Evolutionary conservation across 2,329 filamentous ascomycete genomes (phyloP).

Genomic region (Zalaria sp.): DNA sequence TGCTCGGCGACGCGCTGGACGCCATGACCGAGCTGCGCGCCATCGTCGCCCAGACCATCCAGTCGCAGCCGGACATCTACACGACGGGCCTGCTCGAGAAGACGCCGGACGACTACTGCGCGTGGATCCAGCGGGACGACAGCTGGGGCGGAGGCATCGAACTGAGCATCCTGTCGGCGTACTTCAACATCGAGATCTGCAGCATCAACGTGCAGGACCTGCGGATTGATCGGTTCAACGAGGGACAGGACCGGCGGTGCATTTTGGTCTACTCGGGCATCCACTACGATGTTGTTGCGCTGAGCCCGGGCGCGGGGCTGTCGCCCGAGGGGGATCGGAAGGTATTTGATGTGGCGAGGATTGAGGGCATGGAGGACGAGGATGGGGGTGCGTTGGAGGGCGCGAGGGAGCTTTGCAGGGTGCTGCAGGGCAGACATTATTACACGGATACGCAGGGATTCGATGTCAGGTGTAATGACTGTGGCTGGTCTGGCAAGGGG

Average conservation of each 20-base stretch:
- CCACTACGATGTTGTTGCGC: conserved; percentile 81
- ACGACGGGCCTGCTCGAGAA: conserved; percentile 62
- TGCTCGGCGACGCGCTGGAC: conserved; percentile 50
- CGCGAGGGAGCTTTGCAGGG: conserved; percentile 38
- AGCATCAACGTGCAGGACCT: conserved; percentile 65
- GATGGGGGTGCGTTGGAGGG: conserved; percentile 43
- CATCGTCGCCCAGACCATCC: conserved; percentile 67
- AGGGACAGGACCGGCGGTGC: conserved; percentile 53
- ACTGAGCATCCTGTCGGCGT: conserved; percentile 66
- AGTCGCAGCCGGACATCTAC: conserved; percentile 57
- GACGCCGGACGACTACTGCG: conserved; percentile 58
- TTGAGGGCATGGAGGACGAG: conserved; percentile 18
- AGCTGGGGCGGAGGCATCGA: conserved; percentile 91
- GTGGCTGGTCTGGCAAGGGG: conserved; percentile 54
- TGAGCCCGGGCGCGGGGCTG: conserved; percentile 48
- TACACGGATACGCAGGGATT: conserved; percentile 80
- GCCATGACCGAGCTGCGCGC: conserved; percentile 59
- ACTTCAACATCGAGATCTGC: conserved; percentile 76
- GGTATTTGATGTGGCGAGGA: conserved; percentile 43
- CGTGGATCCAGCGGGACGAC: conserved; percentile 65
- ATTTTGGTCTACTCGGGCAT: conserved; percentile 84
- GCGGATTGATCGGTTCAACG: conserved; percentile 63
- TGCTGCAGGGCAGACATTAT: conserved; percentile 62
- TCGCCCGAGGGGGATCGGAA: conserved; percentile 68
- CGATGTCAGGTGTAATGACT: conserved; percentile 61